These are phyloP conservation scores for Pestalotiopsis sp. DNA, from an alignment of 2,329 filamentous ascomycete species.

Conservation along the genomic window DNA sequence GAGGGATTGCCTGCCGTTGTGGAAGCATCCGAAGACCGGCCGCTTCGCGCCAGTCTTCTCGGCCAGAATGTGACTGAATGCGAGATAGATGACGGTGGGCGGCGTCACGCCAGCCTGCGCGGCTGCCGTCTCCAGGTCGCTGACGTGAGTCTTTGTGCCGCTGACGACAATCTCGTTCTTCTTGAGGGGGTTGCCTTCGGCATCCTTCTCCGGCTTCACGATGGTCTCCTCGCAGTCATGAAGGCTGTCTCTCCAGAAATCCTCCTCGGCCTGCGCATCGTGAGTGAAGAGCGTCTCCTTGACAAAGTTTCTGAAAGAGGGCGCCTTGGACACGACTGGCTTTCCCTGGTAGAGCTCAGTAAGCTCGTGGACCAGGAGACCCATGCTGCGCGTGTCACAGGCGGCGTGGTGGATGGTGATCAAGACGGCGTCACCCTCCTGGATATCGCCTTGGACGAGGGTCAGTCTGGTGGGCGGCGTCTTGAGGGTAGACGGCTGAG, in stretches of 20 bases:
- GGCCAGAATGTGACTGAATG: constrained; percentile 13
- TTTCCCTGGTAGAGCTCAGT: constrained; percentile 26
- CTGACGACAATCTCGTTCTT: constrained; percentile 11
- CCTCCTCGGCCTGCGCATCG: constrained; percentile 6
- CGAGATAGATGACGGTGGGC: constrained; percentile 14
- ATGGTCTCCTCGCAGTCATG: constrained; percentile 11
- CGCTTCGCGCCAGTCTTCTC: constrained; percentile 12
- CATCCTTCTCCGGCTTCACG: constrained; percentile 10
- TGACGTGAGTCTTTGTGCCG: constrained; percentile 4
- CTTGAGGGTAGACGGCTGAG: constrained; percentile 30
- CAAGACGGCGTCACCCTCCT: constrained; percentile 27
- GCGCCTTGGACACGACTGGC: constrained; percentile 6
- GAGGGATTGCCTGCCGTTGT: constrained; percentile 12
- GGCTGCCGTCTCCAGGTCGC: constrained; percentile 7
- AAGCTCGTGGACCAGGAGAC: constrained; percentile 32
- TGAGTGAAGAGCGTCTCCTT: constrained; percentile 11
- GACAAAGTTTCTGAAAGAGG: constrained; percentile 13
- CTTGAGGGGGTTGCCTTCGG: constrained; percentile 3
- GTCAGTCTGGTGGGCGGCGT: constrained; percentile 32
- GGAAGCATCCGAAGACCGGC: constrained; percentile 16
- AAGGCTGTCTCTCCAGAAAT: constrained; percentile 9
- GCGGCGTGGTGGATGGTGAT: constrained; percentile 36
- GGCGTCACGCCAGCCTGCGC: constrained; percentile 7
- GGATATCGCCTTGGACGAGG: constrained; percentile 27
- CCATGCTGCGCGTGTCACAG: constrained; percentile 39